Conservation (phyloP, 1,284 basidiomycete species). For the Ceratobasidium sp. region DNA sequence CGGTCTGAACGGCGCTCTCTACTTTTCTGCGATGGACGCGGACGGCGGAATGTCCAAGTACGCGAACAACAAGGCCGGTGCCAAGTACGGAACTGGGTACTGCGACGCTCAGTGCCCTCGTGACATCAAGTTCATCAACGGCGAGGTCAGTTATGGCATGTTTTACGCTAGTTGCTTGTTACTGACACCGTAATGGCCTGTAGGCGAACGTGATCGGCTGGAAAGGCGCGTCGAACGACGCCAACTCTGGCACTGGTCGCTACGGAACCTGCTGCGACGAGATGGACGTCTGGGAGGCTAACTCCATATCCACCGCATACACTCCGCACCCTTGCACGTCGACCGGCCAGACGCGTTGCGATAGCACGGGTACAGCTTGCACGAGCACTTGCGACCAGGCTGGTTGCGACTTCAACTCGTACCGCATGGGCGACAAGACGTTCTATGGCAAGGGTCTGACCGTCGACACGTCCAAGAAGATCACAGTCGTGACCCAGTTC, state of each 20-base stretch:
- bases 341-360: slow-evolving; percentile 42
- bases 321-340: slow-evolving; percentile 52
- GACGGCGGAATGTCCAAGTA: slow-evolving; percentile 62
- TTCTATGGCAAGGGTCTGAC: too few relatives aligned
- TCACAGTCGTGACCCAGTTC: slow-evolving; percentile 65
- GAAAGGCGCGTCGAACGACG: slow-evolving; percentile 27
- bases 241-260: slow-evolving; percentile 45
- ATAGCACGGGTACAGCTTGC: slow-evolving; percentile 45
- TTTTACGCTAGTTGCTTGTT: neutral
- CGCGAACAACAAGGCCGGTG: slow-evolving; percentile 63
- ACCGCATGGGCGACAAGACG: slow-evolving; percentile 58
- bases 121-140: slow-evolving; percentile 59
- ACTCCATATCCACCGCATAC: slow-evolving; percentile 55
- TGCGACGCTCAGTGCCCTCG: slow-evolving; percentile 65
- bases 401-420: slow-evolving; percentile 66
- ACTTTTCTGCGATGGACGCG: slow-evolving; percentile 61
- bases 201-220: slow-evolving; percentile 44
- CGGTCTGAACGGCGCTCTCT: slow-evolving; percentile 62
- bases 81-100: slow-evolving; percentile 64
- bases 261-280: slow-evolving; percentile 46
- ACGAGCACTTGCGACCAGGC: slow-evolving; percentile 53
- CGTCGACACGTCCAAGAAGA: too few relatives aligned
- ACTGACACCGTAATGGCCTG: neutral
- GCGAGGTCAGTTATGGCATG: slow-evolving; percentile 51
- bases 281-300: slow-evolving; percentile 53